These are phyloP conservation scores for Chlorella sp. DNA, from an alignment of 139 green algal genomes.

Conservation along the genomic window DNA sequence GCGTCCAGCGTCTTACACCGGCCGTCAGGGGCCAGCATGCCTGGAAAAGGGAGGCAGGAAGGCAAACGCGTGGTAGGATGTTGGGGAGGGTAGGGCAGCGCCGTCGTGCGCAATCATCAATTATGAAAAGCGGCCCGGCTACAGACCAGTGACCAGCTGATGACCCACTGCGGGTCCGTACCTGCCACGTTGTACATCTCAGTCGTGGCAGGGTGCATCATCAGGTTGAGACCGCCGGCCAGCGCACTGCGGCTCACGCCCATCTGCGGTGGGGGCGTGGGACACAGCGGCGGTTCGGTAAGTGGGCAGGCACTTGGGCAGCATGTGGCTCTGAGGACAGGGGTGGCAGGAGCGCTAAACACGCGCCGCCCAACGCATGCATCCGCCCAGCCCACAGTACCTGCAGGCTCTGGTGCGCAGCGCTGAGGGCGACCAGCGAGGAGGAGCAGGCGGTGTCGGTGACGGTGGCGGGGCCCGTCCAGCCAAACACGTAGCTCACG, in stretches of 20 bases:
- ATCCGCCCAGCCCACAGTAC: background rate
- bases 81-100: constrained; percentile 71
- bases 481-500: constrained; percentile 77
- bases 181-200: constrained; percentile 40
- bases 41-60: constrained; percentile 21
- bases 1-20: constrained; percentile 89
- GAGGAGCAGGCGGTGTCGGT: constrained; percentile 89
- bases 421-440: constrained; percentile 72
- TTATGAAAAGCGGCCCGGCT: too few relatives aligned
- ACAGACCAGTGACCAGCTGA: background rate
- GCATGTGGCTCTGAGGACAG: background rate
- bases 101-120: too few relatives aligned
- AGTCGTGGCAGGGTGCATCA: constrained; percentile 42
- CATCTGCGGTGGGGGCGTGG: constrained; percentile 3
- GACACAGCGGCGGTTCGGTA: background rate
- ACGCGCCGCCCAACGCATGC: too few relatives aligned
- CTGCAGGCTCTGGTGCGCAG: constrained; percentile 35
- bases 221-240: constrained; percentile 41
- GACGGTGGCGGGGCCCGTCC: constrained; percentile 70
- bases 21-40: constrained; percentile 64
- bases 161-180: background rate
- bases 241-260: constrained; percentile 34
- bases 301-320: background rate
- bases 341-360: background rate
- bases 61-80: constrained; percentile 29